These are phyloP conservation scores for Evernia prunastri DNA, from an alignment of 495 filamentous ascomycete species.

Conservation along the genomic window DNA sequence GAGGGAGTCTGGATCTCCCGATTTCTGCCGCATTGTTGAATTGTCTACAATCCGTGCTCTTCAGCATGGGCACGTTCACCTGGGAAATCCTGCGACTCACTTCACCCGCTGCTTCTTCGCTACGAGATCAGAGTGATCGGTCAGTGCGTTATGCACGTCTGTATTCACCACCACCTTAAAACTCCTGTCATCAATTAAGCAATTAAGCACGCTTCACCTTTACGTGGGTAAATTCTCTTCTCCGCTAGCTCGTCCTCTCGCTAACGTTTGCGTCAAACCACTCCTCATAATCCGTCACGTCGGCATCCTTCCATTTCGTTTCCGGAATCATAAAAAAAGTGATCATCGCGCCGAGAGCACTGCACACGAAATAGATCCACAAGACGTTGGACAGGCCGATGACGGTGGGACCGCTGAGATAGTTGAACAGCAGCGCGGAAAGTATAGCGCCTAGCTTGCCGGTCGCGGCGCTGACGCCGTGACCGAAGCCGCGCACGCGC, in stretches of 20 bases:
- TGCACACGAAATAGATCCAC: conserved; percentile 31
- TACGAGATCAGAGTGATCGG: too few relatives aligned
- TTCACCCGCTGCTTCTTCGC: too few relatives aligned
- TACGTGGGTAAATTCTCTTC: too few relatives aligned
- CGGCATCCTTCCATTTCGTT: conserved; percentile 27
- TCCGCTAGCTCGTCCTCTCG: neutral
- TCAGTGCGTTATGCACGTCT: too few relatives aligned
- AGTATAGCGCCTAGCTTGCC: conserved; percentile 31
- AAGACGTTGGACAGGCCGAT: conserved; percentile 29
- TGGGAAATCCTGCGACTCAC: too few relatives aligned
- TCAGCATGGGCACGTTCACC: too few relatives aligned
- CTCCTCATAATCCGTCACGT: conserved; percentile 30
- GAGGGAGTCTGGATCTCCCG: too few relatives aligned
- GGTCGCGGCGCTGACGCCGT: conserved; percentile 27
- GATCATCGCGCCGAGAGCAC: conserved; percentile 26
- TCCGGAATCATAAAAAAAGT: conserved; percentile 29
- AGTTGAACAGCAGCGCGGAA: conserved; percentile 30
- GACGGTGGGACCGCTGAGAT: conserved; percentile 20
- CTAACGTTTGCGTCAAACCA: conserved; percentile 18
- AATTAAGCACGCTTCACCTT: too few relatives aligned
- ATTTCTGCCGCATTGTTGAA: too few relatives aligned
- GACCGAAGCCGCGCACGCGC: conserved; percentile 29
- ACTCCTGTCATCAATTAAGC: too few relatives aligned
- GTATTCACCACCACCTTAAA: too few relatives aligned
- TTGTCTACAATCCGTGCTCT: too few relatives aligned